phyloP scores from a whole-genome alignment of 2,329 filamentous ascomycete species.

The Paramyrothecium roridum region DNA sequence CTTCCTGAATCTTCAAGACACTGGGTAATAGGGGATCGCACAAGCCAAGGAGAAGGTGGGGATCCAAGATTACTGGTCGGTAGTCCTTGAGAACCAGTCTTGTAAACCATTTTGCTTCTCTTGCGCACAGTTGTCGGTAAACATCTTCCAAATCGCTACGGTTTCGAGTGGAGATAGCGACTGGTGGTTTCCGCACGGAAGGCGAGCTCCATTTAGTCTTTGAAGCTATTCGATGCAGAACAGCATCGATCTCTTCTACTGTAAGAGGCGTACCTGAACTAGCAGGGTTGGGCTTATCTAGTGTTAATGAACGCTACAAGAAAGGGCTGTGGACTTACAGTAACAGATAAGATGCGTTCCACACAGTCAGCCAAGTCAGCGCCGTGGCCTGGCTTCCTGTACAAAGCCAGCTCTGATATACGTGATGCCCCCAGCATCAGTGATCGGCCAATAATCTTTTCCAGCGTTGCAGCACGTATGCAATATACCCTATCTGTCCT shows the following conservation, averaged over 20 bases:
- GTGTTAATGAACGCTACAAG: background rate
- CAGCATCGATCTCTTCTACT: conserved; percentile 68
- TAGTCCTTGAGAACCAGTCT: conserved; percentile 76
- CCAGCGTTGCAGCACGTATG: conserved; percentile 59
- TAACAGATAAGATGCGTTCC: conserved; percentile 58
- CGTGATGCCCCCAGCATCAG: conserved; percentile 64
- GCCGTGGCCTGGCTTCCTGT: conserved; percentile 53
- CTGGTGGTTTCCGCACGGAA: conserved; percentile 42
- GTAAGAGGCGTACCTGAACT: conserved; percentile 42
- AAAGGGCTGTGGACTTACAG: conserved; percentile 38
- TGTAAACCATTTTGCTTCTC: conserved; percentile 84
- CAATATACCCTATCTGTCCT: conserved; percentile 76
- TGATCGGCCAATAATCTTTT: conserved; percentile 64
- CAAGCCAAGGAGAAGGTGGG: conserved; percentile 47
- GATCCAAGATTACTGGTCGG: conserved; percentile 62
- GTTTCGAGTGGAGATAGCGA: conserved; percentile 18
- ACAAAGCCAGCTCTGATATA: conserved; percentile 58
- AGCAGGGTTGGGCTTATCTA: conserved; percentile 41
- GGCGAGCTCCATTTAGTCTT: conserved; percentile 69
- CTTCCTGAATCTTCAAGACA: conserved; percentile 66
- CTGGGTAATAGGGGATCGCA: conserved; percentile 70
- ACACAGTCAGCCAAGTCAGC: conserved; percentile 71
- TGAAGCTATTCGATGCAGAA: conserved; percentile 65
- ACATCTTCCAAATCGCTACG: conserved; percentile 50
- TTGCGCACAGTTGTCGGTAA: conserved; percentile 58